Base-by-base conservation (phyloP, 176 grass and related monocot species). In the Thalia dealbata region DNA sequence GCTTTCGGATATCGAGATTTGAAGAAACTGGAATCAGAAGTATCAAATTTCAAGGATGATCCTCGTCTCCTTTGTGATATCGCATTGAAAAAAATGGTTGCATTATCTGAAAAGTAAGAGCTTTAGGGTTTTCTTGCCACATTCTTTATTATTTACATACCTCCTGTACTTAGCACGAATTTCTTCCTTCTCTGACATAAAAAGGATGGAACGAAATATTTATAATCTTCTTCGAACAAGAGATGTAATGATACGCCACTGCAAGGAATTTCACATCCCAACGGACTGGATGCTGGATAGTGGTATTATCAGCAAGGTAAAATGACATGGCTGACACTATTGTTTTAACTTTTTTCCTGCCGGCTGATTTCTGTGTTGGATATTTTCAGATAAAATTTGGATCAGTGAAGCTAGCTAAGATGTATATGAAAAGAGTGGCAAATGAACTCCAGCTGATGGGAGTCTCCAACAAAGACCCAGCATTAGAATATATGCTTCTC, bases 401-500 rank as follows among this genome's bases (percentile, higher is more conserved):
- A 44, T 99, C 95, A 3, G 95, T 99, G 4, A 99, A 91, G 64
- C 75, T 99, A 82, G 95, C 90, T 18, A 99, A 99, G 72, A 91
- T 84, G 73, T 87, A 91, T 73, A 91, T 99, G 87, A 99, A 99
- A 80, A 91, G 95, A 69, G 95, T 99, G 24, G 87, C 95, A 50
- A 91, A 83, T 78, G 95, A 93, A 45, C 95, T 99, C 80, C 83
- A 99, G 78, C 79, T 83, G 42, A 99, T 91, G 90, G 95, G 95
- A 35, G 79, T 83, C 70, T 80, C 89, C 59, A 93, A 87, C 80
- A 99, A 99, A 81, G 90, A 99, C 71, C 90, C 82, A 43, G 95
- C 95, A 73, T 75, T 99, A 32, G 95, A 99, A 85, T 99, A 99
- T 60, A 93, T 99, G 95, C 76, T 99, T 29, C 90, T 99, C 77